A percentile compares a stretch with the other conserved stretches of the same genome.
phyloP scores from a whole-genome alignment of 345 rosid genomes.

The Durio zibethinus region DNA sequence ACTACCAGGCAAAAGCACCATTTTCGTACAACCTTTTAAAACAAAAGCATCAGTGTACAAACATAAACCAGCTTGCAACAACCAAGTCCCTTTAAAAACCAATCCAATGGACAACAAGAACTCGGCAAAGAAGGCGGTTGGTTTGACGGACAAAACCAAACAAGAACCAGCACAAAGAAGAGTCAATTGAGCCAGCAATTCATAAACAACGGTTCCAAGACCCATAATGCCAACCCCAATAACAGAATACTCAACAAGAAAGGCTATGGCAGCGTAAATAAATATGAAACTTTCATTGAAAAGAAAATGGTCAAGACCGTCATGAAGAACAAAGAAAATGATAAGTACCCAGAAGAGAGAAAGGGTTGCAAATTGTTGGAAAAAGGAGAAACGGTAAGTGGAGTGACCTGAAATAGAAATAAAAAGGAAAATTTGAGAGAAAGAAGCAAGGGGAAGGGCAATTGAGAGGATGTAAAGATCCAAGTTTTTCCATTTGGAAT shows the following conservation, averaged over 20 bases:
- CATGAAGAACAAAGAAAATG: constrained; percentile 35
- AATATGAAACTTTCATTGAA: constrained; percentile 35
- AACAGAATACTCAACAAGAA: constrained; percentile 39
- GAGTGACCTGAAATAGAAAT: constrained; percentile 40
- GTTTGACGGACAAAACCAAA: constrained; percentile 45
- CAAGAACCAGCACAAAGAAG: constrained; percentile 48
- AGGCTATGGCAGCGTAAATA: constrained; percentile 30
- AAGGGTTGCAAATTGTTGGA: constrained; percentile 37
- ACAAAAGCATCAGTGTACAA: constrained; percentile 46
- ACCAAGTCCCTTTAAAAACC: constrained; percentile 54
- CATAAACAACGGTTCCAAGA: constrained; percentile 34
- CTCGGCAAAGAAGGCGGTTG: constrained; percentile 48
- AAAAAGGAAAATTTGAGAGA: constrained; percentile 46
- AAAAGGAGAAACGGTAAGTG: constrained; percentile 46
- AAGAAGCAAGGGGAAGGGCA: constrained; percentile 53
- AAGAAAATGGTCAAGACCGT: constrained; percentile 22
- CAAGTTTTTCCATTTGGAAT: constrained; percentile 41
- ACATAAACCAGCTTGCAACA: constrained; percentile 48
- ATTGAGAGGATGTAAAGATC: constrained; percentile 47
- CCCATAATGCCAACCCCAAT: constrained; percentile 43
- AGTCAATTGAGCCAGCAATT: constrained; percentile 35
- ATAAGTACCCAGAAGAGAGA: constrained; percentile 44
- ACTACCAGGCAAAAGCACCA: constrained; percentile 21
- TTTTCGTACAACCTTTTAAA: constrained; percentile 40
- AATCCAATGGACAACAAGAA: constrained; percentile 42